Evolutionary conservation across 2,329 filamentous ascomycete species (phyloP), one percentile per base, ranked within the genome.

Genomic region (Scytalidium lignicola): DNA sequence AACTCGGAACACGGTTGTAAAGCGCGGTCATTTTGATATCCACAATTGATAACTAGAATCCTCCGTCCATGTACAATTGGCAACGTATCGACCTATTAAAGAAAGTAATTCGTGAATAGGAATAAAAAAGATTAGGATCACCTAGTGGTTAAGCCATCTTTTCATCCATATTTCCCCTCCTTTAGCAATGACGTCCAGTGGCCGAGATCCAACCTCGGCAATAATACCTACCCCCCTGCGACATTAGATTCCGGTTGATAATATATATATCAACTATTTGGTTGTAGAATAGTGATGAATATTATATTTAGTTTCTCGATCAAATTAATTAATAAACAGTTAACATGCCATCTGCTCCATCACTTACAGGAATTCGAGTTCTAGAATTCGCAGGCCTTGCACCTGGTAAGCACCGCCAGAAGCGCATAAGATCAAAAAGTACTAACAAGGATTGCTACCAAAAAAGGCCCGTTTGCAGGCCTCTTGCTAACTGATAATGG

Each of bases 401-500:
- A 44, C 78, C 78, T 59, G 77, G 76, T 75, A 70, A 40, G 49
- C 23, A 5, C 23, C 23, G 23, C 23, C 23, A 10, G 6, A 10
- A 26, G 10, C 6, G 23, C 23, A 10, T 10, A 26, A 26, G 10
- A 26, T 26, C n/a, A n/a, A n/a, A 26, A 10, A 26, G 23, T 26
- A 10, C 23, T 26, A 26, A 26, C 23, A 26, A 10, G 39, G 26
- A 42, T 46, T 23, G 9, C 13, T 19, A 32, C 41, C n/a, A n/a
- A 20, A 43, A 8, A 55, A 91, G 90, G 86, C 21, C 91, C 91
- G 41, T 96, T 93, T 66, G 86, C 90, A 44, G 90, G 90, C 60
- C 80, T 96, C 63, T 80, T 96, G 45, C 84, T 96, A 53, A 85
- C 91, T 59, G 91, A 96, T 70, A 89, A 90, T 56, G 92, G 92